Base-by-base conservation (phyloP, 208 protist species). In the Acanthamoeba lenticulata region DNA sequence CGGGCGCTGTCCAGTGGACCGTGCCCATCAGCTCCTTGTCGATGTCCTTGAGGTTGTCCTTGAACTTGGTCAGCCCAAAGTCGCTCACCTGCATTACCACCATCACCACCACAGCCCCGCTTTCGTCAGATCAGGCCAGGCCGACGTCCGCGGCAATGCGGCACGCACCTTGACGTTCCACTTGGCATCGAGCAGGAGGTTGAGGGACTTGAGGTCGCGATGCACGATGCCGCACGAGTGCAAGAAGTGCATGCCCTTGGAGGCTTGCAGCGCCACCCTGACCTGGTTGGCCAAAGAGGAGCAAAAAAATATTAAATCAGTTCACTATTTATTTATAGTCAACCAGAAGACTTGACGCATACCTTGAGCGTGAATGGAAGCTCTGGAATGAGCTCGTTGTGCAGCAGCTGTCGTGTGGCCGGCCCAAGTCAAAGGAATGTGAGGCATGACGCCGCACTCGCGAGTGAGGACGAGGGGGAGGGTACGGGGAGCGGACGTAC, bases 231-330 rank as follows among this genome's bases (percentile, higher is more conserved):
- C 77, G 34, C 38, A 52, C 21, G 55, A 52, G 79, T 95, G 94
- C 11, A 95, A 52, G 79, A 81, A 95, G 65, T 93, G 45, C 44
- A 95, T 72, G n/a, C 94, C 94, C 55, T 90, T 38, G n/a, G 96
- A 95, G 49, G 88, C 94, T 57, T 97, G 94, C 9, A 83, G 90
- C 38, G 95, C 95, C 13, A 97, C 47, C 67, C 42, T 77, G 67
- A 34, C 67, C n/a, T n/a, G n/a, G n/a, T n/a, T n/a, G n/a, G n/a
- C n/a, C n/a, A n/a, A n/a, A n/a, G n/a, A n/a, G n/a, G n/a, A n/a
- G n/a, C n/a, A n/a, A n/a, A n/a, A n/a, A n/a, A n/a, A n/a, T n/a
- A n/a, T n/a, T n/a, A n/a, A n/a, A n/a, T n/a, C n/a, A n/a, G n/a
- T n/a, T n/a, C n/a, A n/a, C n/a, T n/a, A n/a, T n/a, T n/a, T n/a